phyloP scores from a whole-genome alignment of 176 grass and related monocot species.

The Triticum aestivum region IWGSC_CS_RefSeq_v2.1 NC_057800.1:465393661-465394160 shows the following conservation, averaged over 20 bases:
- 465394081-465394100: slow-evolving; percentile 23
- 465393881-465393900: neutral
- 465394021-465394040: slow-evolving; percentile 45
- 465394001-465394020: slow-evolving; percentile 45
- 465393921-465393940: slow-evolving; percentile 47
- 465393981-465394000: slow-evolving; percentile 21
- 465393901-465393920: slow-evolving; percentile 26
- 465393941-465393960: slow-evolving; percentile 47
- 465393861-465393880: slow-evolving; percentile 15
- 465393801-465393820: slow-evolving; percentile 65
- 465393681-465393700: slow-evolving; percentile 46
- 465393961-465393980: slow-evolving; percentile 32
- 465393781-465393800: slow-evolving; percentile 67
- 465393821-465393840: slow-evolving; percentile 43
- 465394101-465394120: neutral
- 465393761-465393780: slow-evolving; percentile 87
- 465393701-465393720: slow-evolving; percentile 59
- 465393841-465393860: slow-evolving; percentile 55
- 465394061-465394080: slow-evolving; percentile 18
- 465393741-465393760: slow-evolving; percentile 60
- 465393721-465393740: slow-evolving; percentile 57
- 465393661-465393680: slow-evolving; percentile 27
- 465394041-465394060: slow-evolving; percentile 32
- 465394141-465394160: slow-evolving; percentile 35
- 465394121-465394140: neutral